Conservation (phyloP, 2,329 filamentous ascomycete genomes). For the Coleophoma eucalyptorum region DNA sequence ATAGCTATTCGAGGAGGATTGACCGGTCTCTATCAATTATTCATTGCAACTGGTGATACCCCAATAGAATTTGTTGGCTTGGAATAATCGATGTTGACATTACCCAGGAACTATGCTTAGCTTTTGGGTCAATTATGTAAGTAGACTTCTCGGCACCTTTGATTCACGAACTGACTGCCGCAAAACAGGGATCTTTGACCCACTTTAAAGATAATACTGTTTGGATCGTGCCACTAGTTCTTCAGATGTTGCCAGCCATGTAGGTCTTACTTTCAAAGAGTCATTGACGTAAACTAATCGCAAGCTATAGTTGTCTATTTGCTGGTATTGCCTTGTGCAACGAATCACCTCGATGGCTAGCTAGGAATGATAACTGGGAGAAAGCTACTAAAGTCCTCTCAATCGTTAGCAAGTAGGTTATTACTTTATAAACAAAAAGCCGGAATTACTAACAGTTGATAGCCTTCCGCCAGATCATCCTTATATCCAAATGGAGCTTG, state of each 20-base stretch:
- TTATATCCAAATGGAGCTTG: conserved; percentile 47
- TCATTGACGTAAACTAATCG: neutral
- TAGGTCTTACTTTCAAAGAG: conserved; percentile 8
- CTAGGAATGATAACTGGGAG: conserved; percentile 65
- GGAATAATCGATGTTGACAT: conserved; percentile 27
- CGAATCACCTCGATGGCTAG: conserved; percentile 63
- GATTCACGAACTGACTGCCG: neutral
- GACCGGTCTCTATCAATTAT: conserved; percentile 47
- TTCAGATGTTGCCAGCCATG: conserved; percentile 62
- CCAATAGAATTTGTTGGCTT: neutral
- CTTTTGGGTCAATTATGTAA: conserved; percentile 46
- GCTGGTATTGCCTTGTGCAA: conserved; percentile 57
- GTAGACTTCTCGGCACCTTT: conserved; percentile 37
- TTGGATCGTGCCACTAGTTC: conserved; percentile 59
- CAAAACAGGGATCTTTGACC: conserved; percentile 13
- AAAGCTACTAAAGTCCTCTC: conserved; percentile 52
- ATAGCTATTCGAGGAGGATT: conserved; percentile 46
- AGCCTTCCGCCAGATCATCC: conserved; percentile 47
- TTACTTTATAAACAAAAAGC: too few species aligned
- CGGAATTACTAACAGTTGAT: conserved; percentile 37
- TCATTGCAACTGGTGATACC: conserved; percentile 27
- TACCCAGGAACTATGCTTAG: conserved; percentile 31
- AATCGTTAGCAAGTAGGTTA: conserved; percentile 36
- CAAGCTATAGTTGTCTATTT: conserved; percentile 38
- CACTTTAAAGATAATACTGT: conserved; percentile 35